phyloP scores from a whole-genome alignment of 1,139 yeast species.

The Blastobotrys apis region DNA sequence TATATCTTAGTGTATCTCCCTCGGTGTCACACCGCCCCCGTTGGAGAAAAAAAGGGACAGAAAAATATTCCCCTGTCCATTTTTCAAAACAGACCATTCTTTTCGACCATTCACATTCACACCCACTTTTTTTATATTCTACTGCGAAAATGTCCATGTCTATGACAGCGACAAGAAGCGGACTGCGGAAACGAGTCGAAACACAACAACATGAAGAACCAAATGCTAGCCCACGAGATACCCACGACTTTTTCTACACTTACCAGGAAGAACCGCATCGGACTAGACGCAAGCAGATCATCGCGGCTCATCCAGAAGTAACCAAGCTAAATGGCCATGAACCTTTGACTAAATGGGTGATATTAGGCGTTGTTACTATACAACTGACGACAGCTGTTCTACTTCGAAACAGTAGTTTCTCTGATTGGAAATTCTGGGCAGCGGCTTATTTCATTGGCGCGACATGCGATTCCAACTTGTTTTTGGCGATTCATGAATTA shows the following conservation, averaged over 20 bases:
- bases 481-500: slow-evolving; percentile 83
- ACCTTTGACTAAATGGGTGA: slow-evolving; percentile 76
- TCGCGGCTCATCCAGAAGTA: slow-evolving; percentile 74
- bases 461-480: slow-evolving; percentile 76
- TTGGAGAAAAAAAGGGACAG: too few species aligned
- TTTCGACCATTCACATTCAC: too few species aligned
- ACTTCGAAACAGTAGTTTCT: slow-evolving; percentile 53
- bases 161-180: neutral
- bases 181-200: neutral
- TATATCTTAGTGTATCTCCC: too few species aligned
- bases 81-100: too few species aligned
- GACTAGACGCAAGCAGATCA: slow-evolving; percentile 63
- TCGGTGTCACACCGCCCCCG: too few species aligned
- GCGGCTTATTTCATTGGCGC: slow-evolving; percentile 80
- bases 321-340: slow-evolving; percentile 80
- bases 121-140: too few species aligned
- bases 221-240: slow-evolving; percentile 2
- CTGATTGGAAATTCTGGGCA: slow-evolving; percentile 52
- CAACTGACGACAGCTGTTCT: slow-evolving; percentile 62
- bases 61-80: too few species aligned
- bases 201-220: neutral
- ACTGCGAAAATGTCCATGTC: too few species aligned
- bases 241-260: slow-evolving; percentile 68
- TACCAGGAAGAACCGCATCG: slow-evolving; percentile 78
- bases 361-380: slow-evolving; percentile 55